Evolutionary conservation across 176 grass and related monocot genomes (phyloP).

Genomic region (Triticum aestivum): IWGSC_CS_RefSeq_v2.1 NC_057795.1:684735497-684735996

Average conservation of each 20-base stretch:
- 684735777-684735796: neutral
- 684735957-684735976: no score
- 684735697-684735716: neutral
- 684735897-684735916: neutral
- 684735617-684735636: no score
- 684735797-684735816: neutral
- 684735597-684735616: no score
- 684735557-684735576: neutral
- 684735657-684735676: neutral
- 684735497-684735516: neutral
- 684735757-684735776: neutral
- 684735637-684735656: neutral
- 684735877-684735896: neutral
- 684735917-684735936: neutral
- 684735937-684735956: neutral
- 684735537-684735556: neutral
- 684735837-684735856: neutral
- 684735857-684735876: neutral
- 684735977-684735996: no score
- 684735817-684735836: neutral
- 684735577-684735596: no score
- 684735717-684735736: neutral
- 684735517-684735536: neutral
- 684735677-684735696: neutral
- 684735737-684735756: neutral